Conservation (phyloP, 2,329 filamentous ascomycete genomes). For the Aspergillus cejpii region DNA sequence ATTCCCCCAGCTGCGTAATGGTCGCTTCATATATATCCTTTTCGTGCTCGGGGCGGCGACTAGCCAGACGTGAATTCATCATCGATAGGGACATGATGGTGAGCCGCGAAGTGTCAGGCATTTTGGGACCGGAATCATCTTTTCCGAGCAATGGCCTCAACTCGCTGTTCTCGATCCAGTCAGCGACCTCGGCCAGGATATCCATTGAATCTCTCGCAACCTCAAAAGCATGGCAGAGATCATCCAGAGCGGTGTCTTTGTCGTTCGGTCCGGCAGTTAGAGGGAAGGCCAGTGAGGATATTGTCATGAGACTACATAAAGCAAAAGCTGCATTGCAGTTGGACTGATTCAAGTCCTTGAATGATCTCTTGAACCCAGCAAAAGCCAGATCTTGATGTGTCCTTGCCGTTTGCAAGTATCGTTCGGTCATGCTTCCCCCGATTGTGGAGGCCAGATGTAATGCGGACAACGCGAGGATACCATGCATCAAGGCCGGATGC, state of each 20-base stretch:
- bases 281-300: constrained; percentile 32
- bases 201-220: constrained; percentile 28
- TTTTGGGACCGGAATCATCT: constrained; percentile 21
- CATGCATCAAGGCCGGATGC: constrained; percentile 29
- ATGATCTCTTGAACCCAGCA: constrained; percentile 18
- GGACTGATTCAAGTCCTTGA: constrained; percentile 18
- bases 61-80: constrained; percentile 21
- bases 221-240: constrained; percentile 27
- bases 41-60: constrained; percentile 21
- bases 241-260: constrained; percentile 20
- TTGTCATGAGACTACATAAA: constrained; percentile 29
- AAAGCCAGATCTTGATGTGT: constrained; percentile 24
- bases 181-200: constrained; percentile 19
- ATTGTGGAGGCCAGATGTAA: constrained; percentile 25
- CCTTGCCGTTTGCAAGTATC: constrained; percentile 26
- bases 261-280: constrained; percentile 8
- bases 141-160: constrained; percentile 24
- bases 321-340: constrained; percentile 36
- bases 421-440: constrained; percentile 13
- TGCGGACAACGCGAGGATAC: constrained; percentile 32
- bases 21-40: constrained; percentile 22
- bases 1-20: constrained; percentile 23
- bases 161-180: constrained; percentile 22
- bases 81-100: constrained; percentile 24
- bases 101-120: constrained; percentile 32